Conservation (phyloP, 2,329 filamentous ascomycete species). For the Chalaropsis thielavioides region DNA sequence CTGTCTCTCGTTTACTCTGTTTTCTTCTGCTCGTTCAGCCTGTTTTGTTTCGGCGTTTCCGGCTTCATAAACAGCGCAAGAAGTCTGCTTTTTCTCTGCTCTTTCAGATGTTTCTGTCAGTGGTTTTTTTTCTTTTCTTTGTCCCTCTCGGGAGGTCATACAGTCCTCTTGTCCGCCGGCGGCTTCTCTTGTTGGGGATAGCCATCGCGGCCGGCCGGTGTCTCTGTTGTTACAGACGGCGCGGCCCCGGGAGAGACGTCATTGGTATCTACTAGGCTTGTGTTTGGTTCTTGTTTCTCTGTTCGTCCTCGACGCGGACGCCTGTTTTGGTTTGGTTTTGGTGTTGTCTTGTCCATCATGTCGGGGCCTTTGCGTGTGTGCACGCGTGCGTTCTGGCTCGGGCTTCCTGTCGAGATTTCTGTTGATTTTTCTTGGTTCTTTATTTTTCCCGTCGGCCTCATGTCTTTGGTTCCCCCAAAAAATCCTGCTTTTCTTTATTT, state of each 20-base stretch:
- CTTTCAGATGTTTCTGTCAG: conserved; percentile 1
- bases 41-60: conserved; percentile 1
- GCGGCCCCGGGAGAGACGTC: neutral
- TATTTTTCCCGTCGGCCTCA: neutral
- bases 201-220: neutral
- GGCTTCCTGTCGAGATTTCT: neutral
- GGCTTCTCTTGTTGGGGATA: neutral
- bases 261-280: conserved; percentile 1
- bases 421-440: neutral
- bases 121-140: neutral
- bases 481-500: neutral
- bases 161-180: neutral
- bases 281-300: neutral
- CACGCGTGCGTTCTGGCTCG: neutral
- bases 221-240: neutral
- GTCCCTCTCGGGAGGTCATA: neutral
- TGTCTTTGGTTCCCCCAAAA: conserved; percentile 3
- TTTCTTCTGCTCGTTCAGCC: neutral
- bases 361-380: neutral
- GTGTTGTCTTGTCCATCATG: neutral
- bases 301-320: neutral
- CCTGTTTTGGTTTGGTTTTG: neutral
- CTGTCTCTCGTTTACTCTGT: neutral
- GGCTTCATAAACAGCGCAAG: conserved; percentile 5
- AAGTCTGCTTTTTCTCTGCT: neutral